Evolutionary conservation across 768 basidiomycete genomes (phyloP), one percentile per base, ranked within the genome.

Genomic region (Suillus brevipes): DNA sequence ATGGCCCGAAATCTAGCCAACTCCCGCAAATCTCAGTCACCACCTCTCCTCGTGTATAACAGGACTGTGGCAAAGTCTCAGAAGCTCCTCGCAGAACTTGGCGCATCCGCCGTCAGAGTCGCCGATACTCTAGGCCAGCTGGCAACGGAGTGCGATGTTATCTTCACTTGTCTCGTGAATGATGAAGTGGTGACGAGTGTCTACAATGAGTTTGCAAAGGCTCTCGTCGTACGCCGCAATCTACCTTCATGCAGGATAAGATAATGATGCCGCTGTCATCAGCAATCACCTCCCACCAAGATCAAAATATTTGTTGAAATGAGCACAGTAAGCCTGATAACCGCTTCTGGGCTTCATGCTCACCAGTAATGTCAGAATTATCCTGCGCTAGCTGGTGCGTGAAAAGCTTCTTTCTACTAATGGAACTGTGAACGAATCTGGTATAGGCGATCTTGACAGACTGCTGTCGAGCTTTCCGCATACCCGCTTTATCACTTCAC

Each of bases 231-330:
- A 71, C 63, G 77, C 61, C 31, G 47, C 47, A 14, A 45, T 47
- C 49, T 31, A 47, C 18, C n/a, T 45, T 52, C 34, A 7, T 49
- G 37, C 10, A 14, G 60, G 43, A 58, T 61, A 56, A 40, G 16
- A 28, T 38, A 23, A 31, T 13, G 20, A 60, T n/a, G 38, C 67
- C 71, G 63, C 55, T 42, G 16, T 65, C 66, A 45, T 71, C 66
- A 87, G 79, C 71, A 71, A 69, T 69, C 71, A 25, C 80, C 82
- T 37, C 80, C 84, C 1, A 72, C 80, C 8, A 81, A 78, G 71
- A 75, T 80, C 68, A 94, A 89, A 74, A 90, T 93, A 55, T 94
- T 95, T 67, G 89, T 94, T 38, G 94, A 96, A 69, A 93, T 90
- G 14, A 88, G 88, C 77, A 96, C 94, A 3, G 91, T 92, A 62